These are phyloP conservation scores for Pseudocercospora macadamiae DNA, from an alignment of 2,329 filamentous ascomycete species.

Conservation along the genomic window DNA sequence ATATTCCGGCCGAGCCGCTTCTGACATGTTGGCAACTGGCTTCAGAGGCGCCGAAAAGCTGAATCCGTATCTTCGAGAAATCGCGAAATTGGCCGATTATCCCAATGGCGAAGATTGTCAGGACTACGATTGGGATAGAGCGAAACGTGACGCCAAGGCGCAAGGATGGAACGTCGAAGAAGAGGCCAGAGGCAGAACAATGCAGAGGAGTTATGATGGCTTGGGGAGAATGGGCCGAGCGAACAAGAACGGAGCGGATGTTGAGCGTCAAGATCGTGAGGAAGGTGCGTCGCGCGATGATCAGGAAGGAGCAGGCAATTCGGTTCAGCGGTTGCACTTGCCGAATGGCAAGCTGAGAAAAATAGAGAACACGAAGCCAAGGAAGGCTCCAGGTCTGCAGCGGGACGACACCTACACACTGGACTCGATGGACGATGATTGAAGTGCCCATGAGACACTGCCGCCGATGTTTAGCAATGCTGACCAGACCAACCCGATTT, in stretches of 20 bases:
- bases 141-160: not conserved
- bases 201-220: not conserved
- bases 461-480: too few species aligned
- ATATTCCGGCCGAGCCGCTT: constrained; percentile 5
- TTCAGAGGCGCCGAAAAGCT: not conserved
- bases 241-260: too few species aligned
- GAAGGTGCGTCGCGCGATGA: not conserved
- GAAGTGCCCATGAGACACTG: too few species aligned
- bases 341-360: not conserved
- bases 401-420: not conserved
- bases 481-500: too few species aligned
- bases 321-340: not conserved
- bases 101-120: not conserved
- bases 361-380: not conserved
- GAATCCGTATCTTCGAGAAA: constrained; percentile 12
- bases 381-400: not conserved
- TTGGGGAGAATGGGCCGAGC: not conserved
- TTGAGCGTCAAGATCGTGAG: not conserved
- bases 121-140: constrained; percentile 10
- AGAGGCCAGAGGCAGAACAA: not conserved
- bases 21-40: not conserved
- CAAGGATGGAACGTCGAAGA: not conserved
- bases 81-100: constrained; percentile 7
- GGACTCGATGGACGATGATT: not conserved
- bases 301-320: not conserved